Conservation (phyloP, 306 rosid genomes). For the Lithocarpus polystachyus region DNA sequence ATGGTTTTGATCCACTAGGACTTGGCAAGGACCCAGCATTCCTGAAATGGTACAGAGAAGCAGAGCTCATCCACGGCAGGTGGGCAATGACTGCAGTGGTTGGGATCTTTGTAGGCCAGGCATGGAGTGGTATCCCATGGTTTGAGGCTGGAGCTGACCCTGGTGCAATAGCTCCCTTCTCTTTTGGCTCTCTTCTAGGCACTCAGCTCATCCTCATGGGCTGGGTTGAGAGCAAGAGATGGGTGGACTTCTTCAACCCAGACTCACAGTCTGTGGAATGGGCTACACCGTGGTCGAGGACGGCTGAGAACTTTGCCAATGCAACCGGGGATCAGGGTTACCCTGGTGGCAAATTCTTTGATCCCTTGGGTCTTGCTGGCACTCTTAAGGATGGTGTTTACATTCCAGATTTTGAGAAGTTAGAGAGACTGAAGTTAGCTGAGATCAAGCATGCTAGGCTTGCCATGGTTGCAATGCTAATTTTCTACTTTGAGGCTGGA, state of each 20-base stretch:
- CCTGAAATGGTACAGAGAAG: constrained; percentile 98
- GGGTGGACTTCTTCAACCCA: constrained; percentile 98
- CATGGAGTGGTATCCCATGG: constrained; percentile 99
- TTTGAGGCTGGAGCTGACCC: constrained; percentile 96
- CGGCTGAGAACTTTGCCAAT: constrained; percentile 81
- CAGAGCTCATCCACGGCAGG: constrained; percentile 96
- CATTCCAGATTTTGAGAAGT: constrained; percentile 59
- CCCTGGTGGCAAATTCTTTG: constrained; percentile 96
- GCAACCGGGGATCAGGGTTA: constrained; percentile 92
- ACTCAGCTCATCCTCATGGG: constrained; percentile 96
- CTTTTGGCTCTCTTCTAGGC: constrained; percentile 85
- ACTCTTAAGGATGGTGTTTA: constrained; percentile 57
- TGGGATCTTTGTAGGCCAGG: constrained; percentile 93
- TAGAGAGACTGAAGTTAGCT: constrained; percentile 84
- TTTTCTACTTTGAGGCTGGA: constrained; percentile 97
- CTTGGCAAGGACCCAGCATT: constrained; percentile 90
- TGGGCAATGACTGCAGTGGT: constrained; percentile 98
- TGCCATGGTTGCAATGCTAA: constrained; percentile 95
- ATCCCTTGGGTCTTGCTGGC: constrained; percentile 78
- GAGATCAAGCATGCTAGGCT: constrained; percentile 94
- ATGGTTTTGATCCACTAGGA: constrained; percentile 92
- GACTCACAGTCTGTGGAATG: constrained; percentile 93
- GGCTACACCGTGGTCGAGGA: constrained; percentile 99
- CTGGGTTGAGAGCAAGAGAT: constrained; percentile 96
- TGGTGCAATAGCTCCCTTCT: constrained; percentile 87